A percentile compares a stretch with the other conserved stretches of the same genome.
Conservation (phyloP, 345 rosid genomes). For the Brassica carinata region DNA sequence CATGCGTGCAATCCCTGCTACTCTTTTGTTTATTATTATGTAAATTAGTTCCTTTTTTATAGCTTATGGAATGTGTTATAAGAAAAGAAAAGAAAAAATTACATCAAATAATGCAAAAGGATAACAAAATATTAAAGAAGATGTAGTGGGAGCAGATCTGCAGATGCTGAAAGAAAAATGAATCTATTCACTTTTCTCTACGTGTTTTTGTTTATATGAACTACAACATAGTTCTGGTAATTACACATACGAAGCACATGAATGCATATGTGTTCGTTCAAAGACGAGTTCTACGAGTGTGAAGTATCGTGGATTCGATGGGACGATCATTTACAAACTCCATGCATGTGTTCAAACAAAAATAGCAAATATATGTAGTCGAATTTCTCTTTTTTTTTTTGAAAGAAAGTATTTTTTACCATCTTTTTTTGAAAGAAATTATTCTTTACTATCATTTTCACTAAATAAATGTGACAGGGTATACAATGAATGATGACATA, state of each 20-base stretch:
- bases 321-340: slow-evolving; percentile 18
- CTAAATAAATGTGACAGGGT: too few species aligned
- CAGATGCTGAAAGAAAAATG: neutral
- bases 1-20: slow-evolving; percentile 35
- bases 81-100: neutral
- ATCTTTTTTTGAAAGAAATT: too few species aligned
- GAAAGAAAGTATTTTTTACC: too few species aligned
- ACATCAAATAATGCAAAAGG: neutral
- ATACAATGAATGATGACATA: too few species aligned
- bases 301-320: slow-evolving; percentile 34
- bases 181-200: neutral
- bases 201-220: neutral
- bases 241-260: neutral
- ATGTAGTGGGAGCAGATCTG: neutral
- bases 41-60: neutral
- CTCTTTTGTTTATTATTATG: slow-evolving; percentile 6
- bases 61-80: neutral
- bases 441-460: too few species aligned
- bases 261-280: slow-evolving; percentile 21
- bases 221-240: neutral
- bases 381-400: neutral
- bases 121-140: neutral
- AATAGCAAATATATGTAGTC: neutral
- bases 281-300: slow-evolving; percentile 24
- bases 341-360: neutral